Conservation (phyloP, 768 basidiomycete genomes). For the Mrakia hoshinonis region DNA sequence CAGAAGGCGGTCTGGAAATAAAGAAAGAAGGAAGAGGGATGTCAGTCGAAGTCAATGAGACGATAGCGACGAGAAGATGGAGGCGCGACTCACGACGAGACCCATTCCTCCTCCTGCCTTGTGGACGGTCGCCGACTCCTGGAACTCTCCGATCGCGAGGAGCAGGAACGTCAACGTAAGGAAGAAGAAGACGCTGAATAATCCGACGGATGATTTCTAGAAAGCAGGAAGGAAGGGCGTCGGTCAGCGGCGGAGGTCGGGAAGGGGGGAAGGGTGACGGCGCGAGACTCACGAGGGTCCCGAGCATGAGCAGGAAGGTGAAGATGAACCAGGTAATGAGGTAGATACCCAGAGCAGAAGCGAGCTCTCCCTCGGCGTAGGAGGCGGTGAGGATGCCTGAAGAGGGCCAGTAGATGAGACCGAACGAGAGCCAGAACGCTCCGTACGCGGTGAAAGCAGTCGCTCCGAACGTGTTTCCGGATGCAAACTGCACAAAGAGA, state of each 20-base stretch:
- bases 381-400: conserved; percentile 20
- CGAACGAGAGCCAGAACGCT: conserved; percentile 25
- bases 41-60: background rate
- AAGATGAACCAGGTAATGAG: conserved; percentile 24
- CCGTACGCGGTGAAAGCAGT: conserved; percentile 28
- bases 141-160: conserved; percentile 25
- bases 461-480: conserved; percentile 30
- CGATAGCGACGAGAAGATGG: background rate
- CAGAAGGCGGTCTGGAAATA: conserved; percentile 13
- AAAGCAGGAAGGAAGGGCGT: background rate
- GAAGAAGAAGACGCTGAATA: conserved; percentile 29
- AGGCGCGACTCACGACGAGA: conserved; percentile 2
- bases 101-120: conserved; percentile 28
- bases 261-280: background rate
- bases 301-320: conserved; percentile 24
- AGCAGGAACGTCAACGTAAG: conserved; percentile 23
- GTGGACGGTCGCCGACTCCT: conserved; percentile 3
- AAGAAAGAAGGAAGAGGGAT: background rate
- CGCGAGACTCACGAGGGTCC: background rate
- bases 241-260: background rate
- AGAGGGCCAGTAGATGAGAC: conserved; percentile 17
- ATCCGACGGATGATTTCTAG: conserved; percentile 20
- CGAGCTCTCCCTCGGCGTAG: conserved; percentile 25
- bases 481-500: background rate
- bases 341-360: conserved; percentile 22